Base-by-base conservation (phyloP, 148 eudicot genomes). In the Cornus controversa region DNA sequence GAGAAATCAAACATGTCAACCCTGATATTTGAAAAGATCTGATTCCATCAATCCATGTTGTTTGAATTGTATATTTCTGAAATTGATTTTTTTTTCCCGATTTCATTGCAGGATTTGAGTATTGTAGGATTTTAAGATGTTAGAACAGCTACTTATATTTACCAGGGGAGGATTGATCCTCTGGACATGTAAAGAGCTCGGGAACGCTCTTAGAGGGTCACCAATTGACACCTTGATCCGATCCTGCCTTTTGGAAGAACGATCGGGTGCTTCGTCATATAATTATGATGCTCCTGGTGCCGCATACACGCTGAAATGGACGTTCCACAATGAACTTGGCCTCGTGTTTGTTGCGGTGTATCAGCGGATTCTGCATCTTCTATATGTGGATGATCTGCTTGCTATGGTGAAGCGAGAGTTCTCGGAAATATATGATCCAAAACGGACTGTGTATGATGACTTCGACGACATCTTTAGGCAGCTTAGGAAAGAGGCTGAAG, bases 101-200 rank as follows among this genome's bases (percentile, higher is more conserved):
- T 80, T 77, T 73, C 20, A 54, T 77, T 77, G 71, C 83, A 83
- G 82, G 85, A 29, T 31, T 28, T 1, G 36, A 42, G 22, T 69
- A 68, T 15, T 22, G 11, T 81, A 69, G 79, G 60, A 47, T 76
- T 68, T 29, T 73, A 74, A 76, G 64, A 96, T 96, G 99, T 90
- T 96, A 82, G 98, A 93, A 83, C 98, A 96, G 79, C 84, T 96
- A 67, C 86, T 96, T 67, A 93, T 96, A 75, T 96, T 96, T 66
- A 96, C 97, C 0, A 89, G 99, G 84, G 99, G 99, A 82, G 99
- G 99, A n/a, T 77, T 96, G 74, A 88, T 96, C 85, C 97, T 96
- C 80, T 93, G 99, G 99, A 89, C 98, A 0, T 96, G 98, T 82
- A 93, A 89, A 28, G 98, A 96, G 84, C 87, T 96, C 15, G 90